Conservation (phyloP, 164 flowering plant species). For the Annona squamosa region DNA sequence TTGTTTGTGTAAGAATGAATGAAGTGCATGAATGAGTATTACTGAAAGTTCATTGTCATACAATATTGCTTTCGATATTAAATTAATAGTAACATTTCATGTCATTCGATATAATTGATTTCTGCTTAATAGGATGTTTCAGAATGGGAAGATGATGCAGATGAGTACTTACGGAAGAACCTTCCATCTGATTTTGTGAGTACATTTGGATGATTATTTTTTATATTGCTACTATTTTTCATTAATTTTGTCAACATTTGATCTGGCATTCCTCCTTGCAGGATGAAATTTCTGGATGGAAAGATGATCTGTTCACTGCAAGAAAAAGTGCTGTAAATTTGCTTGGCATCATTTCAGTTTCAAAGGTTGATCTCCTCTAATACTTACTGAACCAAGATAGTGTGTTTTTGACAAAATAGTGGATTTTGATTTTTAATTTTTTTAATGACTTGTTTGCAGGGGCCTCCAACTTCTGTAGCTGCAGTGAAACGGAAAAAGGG, state of each 20-base stretch:
- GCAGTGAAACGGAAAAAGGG: slow-evolving; percentile 64
- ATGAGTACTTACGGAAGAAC: slow-evolving; percentile 74
- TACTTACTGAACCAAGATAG: not conserved
- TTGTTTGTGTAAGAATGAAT: not conserved
- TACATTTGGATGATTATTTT: slow-evolving; percentile 1
- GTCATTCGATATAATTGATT: slow-evolving; percentile 8
- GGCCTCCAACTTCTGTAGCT: slow-evolving; percentile 49
- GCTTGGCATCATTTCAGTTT: slow-evolving; percentile 72
- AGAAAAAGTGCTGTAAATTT: slow-evolving; percentile 81
- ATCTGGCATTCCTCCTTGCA: slow-evolving; percentile 18
- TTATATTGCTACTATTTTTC: not conserved
- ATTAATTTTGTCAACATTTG: not conserved
- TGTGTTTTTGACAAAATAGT: not conserved
- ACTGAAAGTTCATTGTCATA: not conserved
- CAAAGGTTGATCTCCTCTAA: slow-evolving; percentile 46
- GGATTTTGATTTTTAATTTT: not conserved
- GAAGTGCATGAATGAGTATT: too few species aligned
- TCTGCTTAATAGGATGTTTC: slow-evolving; percentile 38
- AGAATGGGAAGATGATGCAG: slow-evolving; percentile 86
- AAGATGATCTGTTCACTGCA: slow-evolving; percentile 67
- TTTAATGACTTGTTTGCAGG: slow-evolving; percentile 28
- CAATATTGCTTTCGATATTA: not conserved
- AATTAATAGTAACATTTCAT: not conserved
- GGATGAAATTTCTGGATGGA: slow-evolving; percentile 83
- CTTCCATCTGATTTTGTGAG: slow-evolving; percentile 78